Evolutionary conservation across 2,329 filamentous ascomycete species (phyloP), one percentile per base, ranked within the genome.

Genomic region (Samsoniella hepiali): DNA sequence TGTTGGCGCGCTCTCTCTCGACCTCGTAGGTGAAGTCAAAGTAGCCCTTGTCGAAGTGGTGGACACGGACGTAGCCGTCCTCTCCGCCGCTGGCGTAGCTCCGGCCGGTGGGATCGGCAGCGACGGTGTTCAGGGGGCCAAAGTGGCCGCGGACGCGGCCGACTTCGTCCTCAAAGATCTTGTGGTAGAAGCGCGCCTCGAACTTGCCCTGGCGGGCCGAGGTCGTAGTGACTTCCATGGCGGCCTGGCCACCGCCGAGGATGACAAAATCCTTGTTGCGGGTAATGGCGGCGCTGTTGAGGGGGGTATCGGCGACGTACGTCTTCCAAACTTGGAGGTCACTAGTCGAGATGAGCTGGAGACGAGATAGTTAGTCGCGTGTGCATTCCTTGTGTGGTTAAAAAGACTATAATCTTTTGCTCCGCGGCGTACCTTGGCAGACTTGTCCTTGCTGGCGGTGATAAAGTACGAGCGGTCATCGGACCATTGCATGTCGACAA

Each of bases 21-120:
- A 98, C 95, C 84, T 99, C 95, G 78, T 97, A 99, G 83, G 91
- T 87, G 82, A 99, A 99, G 79, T 99, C 95, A 77, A 95, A 98
- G 84, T 97, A 99, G 67, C 90, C 87, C 84, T 96, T 96, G 82
- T 99, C 95, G 79, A 99, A 99, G 80, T 97, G 92, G 81, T 99
- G 95, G 70, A 98, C 89, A 74, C 95, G 91, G 68, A 99, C 94
- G 81, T 99, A 99, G 73, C 95, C 95, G 79, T 99, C 95, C 82
- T 99, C 95, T 79, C 93, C 94, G 71, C 95, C 95, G 73, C 90
- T 94, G 73, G 93, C 93, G 80, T 99, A 99, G 72, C 91, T 88
- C 75, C 90, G 93, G 73, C 95, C 95, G 65, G 89, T 89, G 36
- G 95, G 95, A 78, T 97, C 91, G 64, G 91, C 91, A 56, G 95